A percentile compares a stretch with the other conserved stretches of the same genome.
These are phyloP conservation scores for Melanomma pulvis-pyrius DNA, from an alignment of 495 filamentous ascomycete genomes.

Conservation along the genomic window DNA sequence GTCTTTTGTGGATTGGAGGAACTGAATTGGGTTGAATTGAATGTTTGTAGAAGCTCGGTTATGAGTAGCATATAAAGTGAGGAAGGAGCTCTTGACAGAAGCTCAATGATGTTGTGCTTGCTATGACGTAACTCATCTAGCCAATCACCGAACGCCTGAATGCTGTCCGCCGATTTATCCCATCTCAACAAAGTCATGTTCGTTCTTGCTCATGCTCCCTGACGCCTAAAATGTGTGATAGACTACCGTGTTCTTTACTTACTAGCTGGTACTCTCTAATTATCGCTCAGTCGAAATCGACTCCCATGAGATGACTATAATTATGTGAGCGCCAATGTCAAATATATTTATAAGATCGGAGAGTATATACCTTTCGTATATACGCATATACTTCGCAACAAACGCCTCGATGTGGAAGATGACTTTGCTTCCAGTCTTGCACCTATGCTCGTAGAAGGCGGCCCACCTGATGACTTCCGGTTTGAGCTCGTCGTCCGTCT, in stretches of 20 bases:
- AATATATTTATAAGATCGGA: conserved; percentile 18
- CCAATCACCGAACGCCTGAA: conserved; percentile 16
- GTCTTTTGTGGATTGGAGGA: neutral
- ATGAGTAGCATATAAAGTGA: neutral
- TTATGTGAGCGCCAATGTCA: neutral
- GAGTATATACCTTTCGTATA: conserved; percentile 70
- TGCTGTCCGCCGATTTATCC: neutral
- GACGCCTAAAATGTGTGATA: neutral
- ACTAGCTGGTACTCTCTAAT: neutral
- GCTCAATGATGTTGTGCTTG: neutral
- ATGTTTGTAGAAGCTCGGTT: neutral
- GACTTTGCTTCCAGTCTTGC: conserved; percentile 86
- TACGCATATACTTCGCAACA: conserved; percentile 96
- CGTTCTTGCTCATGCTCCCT: neutral
- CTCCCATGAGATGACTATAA: conserved; percentile 80
- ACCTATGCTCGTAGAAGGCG: conserved; percentile 94
- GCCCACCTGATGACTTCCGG: conserved; percentile 93
- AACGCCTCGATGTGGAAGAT: conserved; percentile 99
- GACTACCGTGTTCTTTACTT: neutral
- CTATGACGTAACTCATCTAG: conserved; percentile 14
- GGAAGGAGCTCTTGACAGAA: neutral
- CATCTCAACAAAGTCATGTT: neutral
- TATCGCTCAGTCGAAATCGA: conserved; percentile 60
- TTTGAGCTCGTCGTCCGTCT: conserved; percentile 86
- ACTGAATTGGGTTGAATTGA: neutral